Evolutionary conservation across 306 rosid species (phyloP).

Genomic region (Prunus mira): DNA sequence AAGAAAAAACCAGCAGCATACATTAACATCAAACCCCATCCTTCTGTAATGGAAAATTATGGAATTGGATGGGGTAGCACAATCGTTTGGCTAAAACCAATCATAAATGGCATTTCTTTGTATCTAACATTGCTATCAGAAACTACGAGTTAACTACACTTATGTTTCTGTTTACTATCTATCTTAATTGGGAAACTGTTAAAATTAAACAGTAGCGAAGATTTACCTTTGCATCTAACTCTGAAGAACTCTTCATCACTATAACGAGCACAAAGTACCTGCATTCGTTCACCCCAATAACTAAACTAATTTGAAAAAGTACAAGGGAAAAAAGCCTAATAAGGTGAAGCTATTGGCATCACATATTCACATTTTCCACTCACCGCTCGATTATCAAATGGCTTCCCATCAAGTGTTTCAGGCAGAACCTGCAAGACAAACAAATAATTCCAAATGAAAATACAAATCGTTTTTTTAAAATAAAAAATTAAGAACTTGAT

Average conservation of each 20-base stretch:
- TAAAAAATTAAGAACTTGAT: background rate
- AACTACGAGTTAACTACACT: background rate
- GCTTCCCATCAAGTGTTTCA: slow-evolving; percentile 63
- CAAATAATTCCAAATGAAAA: slow-evolving; percentile 15
- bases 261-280: slow-evolving; percentile 90
- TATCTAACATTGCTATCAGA: background rate
- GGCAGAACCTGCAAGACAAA: slow-evolving; percentile 58
- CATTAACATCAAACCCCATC: background rate
- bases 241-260: slow-evolving; percentile 82
- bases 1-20: background rate
- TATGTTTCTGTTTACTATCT: background rate
- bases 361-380: slow-evolving; percentile 17
- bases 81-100: background rate
- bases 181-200: background rate
- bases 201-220: slow-evolving; percentile 1
- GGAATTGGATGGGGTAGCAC: background rate
- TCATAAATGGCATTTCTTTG: background rate
- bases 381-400: slow-evolving; percentile 62
- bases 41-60: background rate
- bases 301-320: background rate
- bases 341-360: background rate
- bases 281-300: slow-evolving; percentile 7
- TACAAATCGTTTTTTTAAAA: background rate
- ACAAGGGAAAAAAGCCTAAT: too few species aligned
- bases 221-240: slow-evolving; percentile 76